These are phyloP conservation scores for Kandelia obovata DNA, from an alignment of 345 rosid genomes.

Conservation along the genomic window DNA sequence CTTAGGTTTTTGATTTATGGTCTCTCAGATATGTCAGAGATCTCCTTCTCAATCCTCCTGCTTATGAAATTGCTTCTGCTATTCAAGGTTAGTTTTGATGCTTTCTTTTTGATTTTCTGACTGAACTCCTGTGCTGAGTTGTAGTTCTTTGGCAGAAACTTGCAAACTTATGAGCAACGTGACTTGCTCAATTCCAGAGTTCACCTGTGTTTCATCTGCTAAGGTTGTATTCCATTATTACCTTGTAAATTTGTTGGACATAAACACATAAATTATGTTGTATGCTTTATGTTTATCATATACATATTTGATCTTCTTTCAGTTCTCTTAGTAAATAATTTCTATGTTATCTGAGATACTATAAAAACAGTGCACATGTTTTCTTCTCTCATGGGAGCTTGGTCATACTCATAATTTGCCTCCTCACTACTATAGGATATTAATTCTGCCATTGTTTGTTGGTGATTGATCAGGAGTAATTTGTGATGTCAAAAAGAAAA, in stretches of 20 bases:
- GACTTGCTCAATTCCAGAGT: slow-evolving; percentile 81
- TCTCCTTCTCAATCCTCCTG: slow-evolving; percentile 94
- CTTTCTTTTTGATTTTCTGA: neutral
- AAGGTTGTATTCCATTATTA: slow-evolving; percentile 55
- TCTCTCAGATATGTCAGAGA: slow-evolving; percentile 73
- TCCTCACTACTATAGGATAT: too few species aligned
- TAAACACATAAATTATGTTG: neutral
- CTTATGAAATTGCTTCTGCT: slow-evolving; percentile 75
- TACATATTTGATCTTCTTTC: neutral
- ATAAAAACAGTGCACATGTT: too few species aligned
- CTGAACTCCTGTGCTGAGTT: neutral
- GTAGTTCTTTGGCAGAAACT: slow-evolving; percentile 47
- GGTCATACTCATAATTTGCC: too few species aligned
- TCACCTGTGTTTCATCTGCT: slow-evolving; percentile 81
- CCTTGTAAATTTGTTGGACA: slow-evolving; percentile 7
- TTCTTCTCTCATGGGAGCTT: too few species aligned
- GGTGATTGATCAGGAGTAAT: too few species aligned
- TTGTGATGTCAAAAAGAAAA: too few species aligned
- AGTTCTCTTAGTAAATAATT: neutral
- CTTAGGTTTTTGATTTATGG: neutral
- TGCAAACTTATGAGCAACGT: slow-evolving; percentile 82
- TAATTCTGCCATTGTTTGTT: too few species aligned
- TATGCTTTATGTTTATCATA: neutral
- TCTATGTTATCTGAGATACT: too few species aligned
- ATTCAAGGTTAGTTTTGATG: slow-evolving; percentile 62